Evolutionary conservation across 129 eudicot genomes (phyloP).

Genomic region (Scalesia atractyloides): DNA sequence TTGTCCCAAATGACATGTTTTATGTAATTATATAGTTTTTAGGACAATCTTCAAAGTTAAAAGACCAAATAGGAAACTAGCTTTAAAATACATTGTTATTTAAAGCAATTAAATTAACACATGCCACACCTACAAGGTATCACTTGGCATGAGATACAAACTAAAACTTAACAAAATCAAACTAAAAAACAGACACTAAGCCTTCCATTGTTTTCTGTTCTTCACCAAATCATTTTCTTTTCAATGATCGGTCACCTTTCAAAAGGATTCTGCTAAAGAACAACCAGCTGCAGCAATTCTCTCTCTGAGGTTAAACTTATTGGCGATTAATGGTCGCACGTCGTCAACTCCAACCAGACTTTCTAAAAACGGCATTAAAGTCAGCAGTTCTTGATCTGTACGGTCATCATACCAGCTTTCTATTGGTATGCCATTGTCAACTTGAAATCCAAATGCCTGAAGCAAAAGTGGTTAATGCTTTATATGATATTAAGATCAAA

Average conservation of each 20-base stretch:
- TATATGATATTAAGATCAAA: not conserved
- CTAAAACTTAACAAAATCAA: conserved; percentile 16
- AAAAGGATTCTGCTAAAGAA: conserved; percentile 47
- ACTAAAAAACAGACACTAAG: conserved; percentile 6
- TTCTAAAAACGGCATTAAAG: conserved; percentile 80
- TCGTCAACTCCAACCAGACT: conserved; percentile 83
- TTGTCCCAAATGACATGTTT: too few relatives aligned
- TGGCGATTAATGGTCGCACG: conserved; percentile 80
- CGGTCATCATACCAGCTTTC: conserved; percentile 98
- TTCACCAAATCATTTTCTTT: not conserved
- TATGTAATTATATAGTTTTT: too few relatives aligned
- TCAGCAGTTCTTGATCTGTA: conserved; percentile 67
- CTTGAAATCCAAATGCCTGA: conserved; percentile 99
- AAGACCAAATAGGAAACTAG: not conserved
- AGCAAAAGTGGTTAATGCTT: not conserved
- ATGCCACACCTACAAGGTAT: conserved; percentile 41
- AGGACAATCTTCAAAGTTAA: not conserved
- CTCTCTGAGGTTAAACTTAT: conserved; percentile 67
- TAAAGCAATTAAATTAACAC: conserved; percentile 32
- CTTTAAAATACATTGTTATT: conserved; percentile 22
- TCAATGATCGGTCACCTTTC: conserved; percentile 32
- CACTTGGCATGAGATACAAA: conserved; percentile 34
- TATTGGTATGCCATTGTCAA: conserved; percentile 98
- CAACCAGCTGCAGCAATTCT: conserved; percentile 77
- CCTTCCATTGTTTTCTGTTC: conserved; percentile 19